Base-by-base conservation (phyloP, 2,329 filamentous ascomycete genomes). In the Cladophialophora psammophila region DNA sequence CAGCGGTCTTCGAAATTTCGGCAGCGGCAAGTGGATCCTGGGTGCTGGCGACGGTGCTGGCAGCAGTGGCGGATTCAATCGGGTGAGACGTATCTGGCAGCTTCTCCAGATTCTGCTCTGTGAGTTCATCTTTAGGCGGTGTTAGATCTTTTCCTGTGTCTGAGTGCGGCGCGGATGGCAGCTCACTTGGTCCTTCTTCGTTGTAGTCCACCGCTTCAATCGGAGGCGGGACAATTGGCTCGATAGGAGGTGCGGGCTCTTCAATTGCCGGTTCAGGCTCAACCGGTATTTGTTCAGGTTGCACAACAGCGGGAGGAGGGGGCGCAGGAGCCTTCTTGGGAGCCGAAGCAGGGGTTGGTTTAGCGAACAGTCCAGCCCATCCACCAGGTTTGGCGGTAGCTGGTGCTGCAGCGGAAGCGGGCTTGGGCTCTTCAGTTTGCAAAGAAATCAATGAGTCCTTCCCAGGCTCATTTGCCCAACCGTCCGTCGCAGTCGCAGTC, bases 71-170 rank as follows among this genome's bases (percentile, higher is more conserved):
- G 62, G 92, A 94, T 55, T 90, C 86, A 20, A 90, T 87, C 48
- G 92, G 91, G 65, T 88, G 83, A 52, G 94, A 96, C 64, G 85
- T 86, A 80, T 97, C 94, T 71, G 89, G 90, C 73, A 98, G 86
- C 80, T 94, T 92, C 78, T 97, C 94, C 65, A 98, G 90, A 80
- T 98, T 98, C 74, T 90, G 90, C 81, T 94, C 90, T 34, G 94
- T 98, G 72, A 98, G 86, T 75, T 94, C 89, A 78, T 93, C 92
- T 80, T 91, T 90, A 31, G 92, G 87, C 15, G 91, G 90, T 56
- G 86, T 85, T 54, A 94, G 59, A 36, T 72, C 69, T 62, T 61
- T 59, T 18, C 69, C 71, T 54, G 69, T 66, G 52, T 74, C 72
- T 7, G 71, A 72, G 64, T 72, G 67, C 40, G 72, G 71, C 45